phyloP scores from a whole-genome alignment of 1,139 yeast species.

The Geotrichum phurueaensis region DNA sequence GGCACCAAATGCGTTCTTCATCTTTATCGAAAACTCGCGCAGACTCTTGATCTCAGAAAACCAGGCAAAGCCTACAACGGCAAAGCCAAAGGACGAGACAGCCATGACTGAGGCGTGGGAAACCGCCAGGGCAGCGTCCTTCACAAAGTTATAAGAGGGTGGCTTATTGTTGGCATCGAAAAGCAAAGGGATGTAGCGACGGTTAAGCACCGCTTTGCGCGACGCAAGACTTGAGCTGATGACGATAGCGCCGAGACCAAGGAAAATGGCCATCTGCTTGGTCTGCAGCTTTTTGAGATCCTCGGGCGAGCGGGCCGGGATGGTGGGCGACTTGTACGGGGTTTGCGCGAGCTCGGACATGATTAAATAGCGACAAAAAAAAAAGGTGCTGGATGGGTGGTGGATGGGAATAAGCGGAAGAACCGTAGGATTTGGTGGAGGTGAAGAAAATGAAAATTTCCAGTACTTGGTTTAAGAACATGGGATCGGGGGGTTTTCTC shows the following conservation, averaged over 20 bases:
- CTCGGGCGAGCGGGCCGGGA: constrained; percentile 6
- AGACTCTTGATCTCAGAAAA: constrained; percentile 61
- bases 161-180: constrained; percentile 86
- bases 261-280: constrained; percentile 64
- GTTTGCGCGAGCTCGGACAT: constrained; percentile 12
- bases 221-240: constrained; percentile 69
- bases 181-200: constrained; percentile 69
- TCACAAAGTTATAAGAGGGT: constrained; percentile 71
- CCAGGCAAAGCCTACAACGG: constrained; percentile 75
- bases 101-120: constrained; percentile 75
- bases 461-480: not conserved
- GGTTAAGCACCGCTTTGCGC: constrained; percentile 61
- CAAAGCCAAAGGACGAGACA: constrained; percentile 65
- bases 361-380: not conserved
- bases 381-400: not conserved
- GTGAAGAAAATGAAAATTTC: not conserved
- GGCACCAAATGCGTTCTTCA: constrained; percentile 67
- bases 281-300: constrained; percentile 12
- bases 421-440: not conserved
- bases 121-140: constrained; percentile 84
- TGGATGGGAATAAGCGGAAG: not conserved
- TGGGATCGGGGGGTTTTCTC: not conserved
- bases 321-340: constrained; percentile 11
- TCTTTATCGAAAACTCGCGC: constrained; percentile 64
- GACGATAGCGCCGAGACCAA: constrained; percentile 67